Evolutionary conservation across 768 basidiomycete species (phyloP), one percentile per base, ranked within the genome.

Genomic region (Boletus tomentosulus): DNA sequence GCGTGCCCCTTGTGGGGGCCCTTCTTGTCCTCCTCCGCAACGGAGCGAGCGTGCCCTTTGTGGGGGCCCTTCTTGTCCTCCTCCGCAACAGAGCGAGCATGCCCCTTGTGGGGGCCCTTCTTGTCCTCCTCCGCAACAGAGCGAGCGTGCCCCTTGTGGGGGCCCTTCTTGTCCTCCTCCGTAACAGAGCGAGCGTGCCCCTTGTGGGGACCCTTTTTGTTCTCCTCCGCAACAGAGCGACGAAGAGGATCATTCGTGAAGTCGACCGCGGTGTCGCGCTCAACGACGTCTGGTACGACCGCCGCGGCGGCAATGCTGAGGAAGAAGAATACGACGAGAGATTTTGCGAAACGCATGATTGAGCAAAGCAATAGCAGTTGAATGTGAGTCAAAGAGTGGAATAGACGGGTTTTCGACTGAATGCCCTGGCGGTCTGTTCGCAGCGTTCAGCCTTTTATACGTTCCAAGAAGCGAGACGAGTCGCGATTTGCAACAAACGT

Each of bases 281-380:
- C 28, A n/a, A 22, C 28, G 37, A 46, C 3, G 9, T 33, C 33
- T n/a, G 56, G 56, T 12, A 54, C 10, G 25, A 49, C 44, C 11
- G 39, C 52, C 2, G 48, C 52, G 1, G 28, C 45, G 22, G 56
- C 33, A n/a, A 57, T 9, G 9, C 44, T 52, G 31, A 57, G 52
- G 39, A 54, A 57, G 31, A 31, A 28, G 27, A 57, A 43, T 34
- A 33, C 24, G 39, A 46, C 19, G 25, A 57, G 43, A 30, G 44
- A 30, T 46, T 46, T 41, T 7, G 52, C 39, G 27, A 54, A 31
- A 12, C 48, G 56, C 56, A 57, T 57, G 52, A 19, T 54, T n/a
- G 48, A 42, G 19, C 4, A 24, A 24, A 22, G 31, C 19, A 28
- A 19, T 28, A 19, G 37, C 19, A 22, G 3, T 22, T 16, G 22